These are phyloP conservation scores for Rhynchosporium graminicola DNA, from an alignment of 2,329 filamentous ascomycete genomes.

Conservation along the genomic window DNA sequence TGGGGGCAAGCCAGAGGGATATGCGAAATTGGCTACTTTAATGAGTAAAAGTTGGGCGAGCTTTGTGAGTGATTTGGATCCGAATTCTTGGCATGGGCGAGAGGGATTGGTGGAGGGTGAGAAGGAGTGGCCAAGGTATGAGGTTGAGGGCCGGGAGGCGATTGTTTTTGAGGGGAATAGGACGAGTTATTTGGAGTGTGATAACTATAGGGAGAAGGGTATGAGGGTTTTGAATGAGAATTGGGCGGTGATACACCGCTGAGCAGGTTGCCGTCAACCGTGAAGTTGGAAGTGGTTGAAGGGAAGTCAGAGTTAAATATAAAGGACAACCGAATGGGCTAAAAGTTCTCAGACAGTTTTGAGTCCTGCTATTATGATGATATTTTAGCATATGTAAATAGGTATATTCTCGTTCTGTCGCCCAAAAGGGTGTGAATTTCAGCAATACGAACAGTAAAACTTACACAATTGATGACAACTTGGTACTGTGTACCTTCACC, in stretches of 20 bases:
- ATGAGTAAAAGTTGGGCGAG: conserved; percentile 29
- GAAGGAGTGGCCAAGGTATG: conserved; percentile 48
- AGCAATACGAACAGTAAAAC: no score
- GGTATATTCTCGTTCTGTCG: no score
- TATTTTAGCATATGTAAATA: no score
- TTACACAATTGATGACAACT: no score
- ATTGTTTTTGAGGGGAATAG: conserved; percentile 52
- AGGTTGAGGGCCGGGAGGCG: conserved; percentile 38
- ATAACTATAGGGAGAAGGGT: conserved; percentile 47
- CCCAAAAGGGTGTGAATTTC: no score
- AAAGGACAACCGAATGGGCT: no score
- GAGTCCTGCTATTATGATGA: no score
- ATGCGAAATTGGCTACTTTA: conserved; percentile 11
- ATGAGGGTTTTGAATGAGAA: conserved; percentile 39
- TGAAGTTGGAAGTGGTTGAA: no score
- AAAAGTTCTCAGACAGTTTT: no score
- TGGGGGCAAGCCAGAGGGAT: conserved; percentile 11
- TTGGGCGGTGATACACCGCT: neutral
- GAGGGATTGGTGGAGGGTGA: conserved; percentile 20
- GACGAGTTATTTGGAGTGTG: conserved; percentile 47
- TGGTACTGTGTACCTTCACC: no score
- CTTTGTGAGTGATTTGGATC: conserved; percentile 28
- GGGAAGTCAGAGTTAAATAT: no score
- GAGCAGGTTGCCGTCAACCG: no score
- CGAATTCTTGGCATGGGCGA: conserved; percentile 24